phyloP scores from a whole-genome alignment of 352 stramenopile species.

The Globisporangium splendens region DNA sequence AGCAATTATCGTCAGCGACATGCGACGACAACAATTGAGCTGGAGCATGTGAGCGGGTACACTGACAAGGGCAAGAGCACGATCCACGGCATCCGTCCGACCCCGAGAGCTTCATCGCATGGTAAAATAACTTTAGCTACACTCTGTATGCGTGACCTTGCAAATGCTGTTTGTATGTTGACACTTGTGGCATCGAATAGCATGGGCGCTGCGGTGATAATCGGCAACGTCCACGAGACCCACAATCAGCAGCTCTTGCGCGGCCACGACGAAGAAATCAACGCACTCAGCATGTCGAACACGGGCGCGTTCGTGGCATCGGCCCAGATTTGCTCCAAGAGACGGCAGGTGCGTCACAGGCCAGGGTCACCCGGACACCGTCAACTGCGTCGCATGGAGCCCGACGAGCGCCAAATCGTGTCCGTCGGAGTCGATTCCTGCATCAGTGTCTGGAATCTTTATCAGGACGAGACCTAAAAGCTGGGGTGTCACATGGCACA shows the following conservation, averaged over 20 bases:
- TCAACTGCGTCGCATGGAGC: conserved; percentile 83
- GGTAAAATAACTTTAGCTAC: conserved; percentile 16
- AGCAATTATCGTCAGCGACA: conserved; percentile 17
- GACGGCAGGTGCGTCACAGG: conserved; percentile 19
- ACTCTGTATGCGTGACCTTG: not conserved
- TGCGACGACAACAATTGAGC: conserved; percentile 30
- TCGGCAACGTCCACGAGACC: conserved; percentile 45
- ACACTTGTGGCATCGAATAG: conserved; percentile 9
- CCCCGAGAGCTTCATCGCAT: conserved; percentile 49
- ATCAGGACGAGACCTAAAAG: conserved; percentile 24
- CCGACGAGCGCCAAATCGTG: conserved; percentile 91
- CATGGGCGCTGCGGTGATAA: conserved; percentile 51
- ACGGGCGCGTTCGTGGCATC: conserved; percentile 38
- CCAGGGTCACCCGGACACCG: conserved; percentile 64
- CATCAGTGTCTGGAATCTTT: conserved; percentile 92
- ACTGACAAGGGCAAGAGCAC: conserved; percentile 53
- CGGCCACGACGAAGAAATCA: conserved; percentile 57
- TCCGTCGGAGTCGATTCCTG: conserved; percentile 87
- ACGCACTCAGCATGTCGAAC: conserved; percentile 37
- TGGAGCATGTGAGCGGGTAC: conserved; percentile 67
- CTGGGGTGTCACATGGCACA: not conserved
- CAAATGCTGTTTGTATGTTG: not conserved
- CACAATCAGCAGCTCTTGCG: conserved; percentile 54
- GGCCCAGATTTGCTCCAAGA: conserved; percentile 37
- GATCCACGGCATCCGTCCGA: conserved; percentile 49